Evolutionary conservation across 1,139 yeast species (phyloP).

Genomic region (Kodamaea plutei): DNA sequence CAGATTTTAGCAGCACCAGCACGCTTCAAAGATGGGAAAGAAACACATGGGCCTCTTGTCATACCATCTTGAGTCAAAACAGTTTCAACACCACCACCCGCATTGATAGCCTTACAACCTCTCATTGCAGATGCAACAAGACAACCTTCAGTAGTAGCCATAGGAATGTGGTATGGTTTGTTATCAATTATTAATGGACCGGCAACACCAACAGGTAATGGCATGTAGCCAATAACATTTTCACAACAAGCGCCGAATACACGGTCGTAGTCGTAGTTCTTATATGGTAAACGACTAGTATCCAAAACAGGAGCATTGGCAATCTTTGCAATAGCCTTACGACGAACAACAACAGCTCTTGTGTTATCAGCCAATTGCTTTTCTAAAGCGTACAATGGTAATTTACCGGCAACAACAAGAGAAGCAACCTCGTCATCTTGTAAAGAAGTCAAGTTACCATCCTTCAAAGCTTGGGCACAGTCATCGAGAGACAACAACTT

Average conservation of each 20-base stretch:
- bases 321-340: slow-evolving; percentile 80
- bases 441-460: slow-evolving; percentile 66
- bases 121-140: slow-evolving; percentile 97
- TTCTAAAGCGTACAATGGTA: slow-evolving; percentile 91
- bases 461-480: slow-evolving; percentile 57
- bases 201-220: slow-evolving; percentile 95
- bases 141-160: slow-evolving; percentile 99
- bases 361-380: slow-evolving; percentile 82
- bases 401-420: slow-evolving; percentile 69
- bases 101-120: slow-evolving; percentile 96
- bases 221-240: slow-evolving; percentile 94
- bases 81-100: slow-evolving; percentile 94
- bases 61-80: slow-evolving; percentile 94
- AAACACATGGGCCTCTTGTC: slow-evolving; percentile 99
- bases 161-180: slow-evolving; percentile 82
- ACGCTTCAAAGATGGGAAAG: slow-evolving; percentile 73
- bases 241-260: slow-evolving; percentile 99
- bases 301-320: slow-evolving; percentile 82
- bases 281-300: slow-evolving; percentile 69
- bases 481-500: slow-evolving; percentile 52
- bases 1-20: slow-evolving; percentile 95
- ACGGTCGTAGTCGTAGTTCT: slow-evolving; percentile 85
- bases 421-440: slow-evolving; percentile 69
- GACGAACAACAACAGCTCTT: slow-evolving; percentile 90
- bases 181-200: slow-evolving; percentile 94